Evolutionary conservation across 352 stramenopile species (phyloP), one percentile per base, ranked within the genome.

Genomic region (Globisporangium lucens): DNA sequence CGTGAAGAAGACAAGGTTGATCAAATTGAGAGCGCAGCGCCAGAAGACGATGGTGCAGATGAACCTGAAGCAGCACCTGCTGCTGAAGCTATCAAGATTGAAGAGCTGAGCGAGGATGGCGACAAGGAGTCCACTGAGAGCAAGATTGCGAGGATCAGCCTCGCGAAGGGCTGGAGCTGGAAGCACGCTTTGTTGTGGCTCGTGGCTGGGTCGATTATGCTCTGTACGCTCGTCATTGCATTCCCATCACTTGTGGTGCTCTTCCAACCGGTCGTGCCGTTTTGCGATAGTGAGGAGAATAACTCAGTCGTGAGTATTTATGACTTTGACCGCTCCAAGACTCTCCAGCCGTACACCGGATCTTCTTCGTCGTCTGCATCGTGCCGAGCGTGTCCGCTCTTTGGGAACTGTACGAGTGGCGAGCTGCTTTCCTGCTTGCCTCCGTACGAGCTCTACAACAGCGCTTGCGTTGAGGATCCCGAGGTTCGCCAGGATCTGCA

Each of bases 381-480:
- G 2, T 92, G 83, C 38, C 83, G 79, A n/a, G 71, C 71, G 17
- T 92, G 83, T 47, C 83, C 83, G 0, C 43, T 89, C 57, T 89
- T 83, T 68, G 83, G 78, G 4, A 83, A 83, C 38, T 92, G 83
- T 58, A 66, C 78, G 1, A 76, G 83, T 61, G 82, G 83, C 10
- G 65, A 72, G 4, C 61, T 90, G 2, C 72, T 81, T 17, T 79
- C 76, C 4, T 92, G 83, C 17, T 47, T 80, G 29, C 57, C 72
- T 2, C 77, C 83, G 6, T 86, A 87, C 35, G 74, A 86, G 33
- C 68, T 88, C 10, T 74, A 77, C 8, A 68, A 79, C 49, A 75
- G 76, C 33, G 24, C 79, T n/a, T 92, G 83, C 43, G 74, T 82
- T 51, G 82, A 92, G 47, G 79, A 76, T 8, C 75, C 77, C 7